Evolutionary conservation across 371 early-diverging fungal species (phyloP), one percentile per base, ranked within the genome.

Genomic region (Lichtheimia ramosa): DNA sequence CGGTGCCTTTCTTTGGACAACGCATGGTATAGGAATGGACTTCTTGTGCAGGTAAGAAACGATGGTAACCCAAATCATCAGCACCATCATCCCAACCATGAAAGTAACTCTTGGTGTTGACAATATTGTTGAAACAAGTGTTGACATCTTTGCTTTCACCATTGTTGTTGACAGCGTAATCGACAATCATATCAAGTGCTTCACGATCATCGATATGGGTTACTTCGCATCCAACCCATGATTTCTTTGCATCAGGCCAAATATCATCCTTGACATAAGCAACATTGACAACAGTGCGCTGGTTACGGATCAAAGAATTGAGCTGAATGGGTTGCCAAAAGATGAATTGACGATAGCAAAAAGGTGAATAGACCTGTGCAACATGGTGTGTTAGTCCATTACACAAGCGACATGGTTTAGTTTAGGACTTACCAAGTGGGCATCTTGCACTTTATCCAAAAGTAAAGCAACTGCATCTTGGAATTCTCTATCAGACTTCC

Each of bases 71-170:
- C 23, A 80, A 66, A 68, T 80, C 80, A 65, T 80, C 80, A 21
- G 80, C 80, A 66, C 80, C 80, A 51, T 80, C 80, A 40, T 80
- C 80, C 80, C 80, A 80, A 10, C 80, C 80, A 28, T 80, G 80
- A 65, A 80, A 80, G 34, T 80, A 80, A 24, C 75, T 77, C 56
- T 76, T 76, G 51, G 77, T 80, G 57, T 80, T 80, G 77, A 80
- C 74, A 58, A 80, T 80, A 39, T 80, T 72, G 52, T 80, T 80
- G 65, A 70, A 74, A 51, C 80, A 80, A 0, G 80, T 80, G 34
- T 80, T 80, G 51, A 71, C 77, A 52, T 80, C 80, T 68, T 80
- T 80, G 48, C 75, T 74, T 66, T 80, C 80, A 14, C 80, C 80
- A 52, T 80, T 80, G 59, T 80, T 80, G 48, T 80, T 80, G 51